These are phyloP conservation scores for Yarrowia sp. DNA, from an alignment of 805 yeast species.

Conservation along the genomic window DNA sequence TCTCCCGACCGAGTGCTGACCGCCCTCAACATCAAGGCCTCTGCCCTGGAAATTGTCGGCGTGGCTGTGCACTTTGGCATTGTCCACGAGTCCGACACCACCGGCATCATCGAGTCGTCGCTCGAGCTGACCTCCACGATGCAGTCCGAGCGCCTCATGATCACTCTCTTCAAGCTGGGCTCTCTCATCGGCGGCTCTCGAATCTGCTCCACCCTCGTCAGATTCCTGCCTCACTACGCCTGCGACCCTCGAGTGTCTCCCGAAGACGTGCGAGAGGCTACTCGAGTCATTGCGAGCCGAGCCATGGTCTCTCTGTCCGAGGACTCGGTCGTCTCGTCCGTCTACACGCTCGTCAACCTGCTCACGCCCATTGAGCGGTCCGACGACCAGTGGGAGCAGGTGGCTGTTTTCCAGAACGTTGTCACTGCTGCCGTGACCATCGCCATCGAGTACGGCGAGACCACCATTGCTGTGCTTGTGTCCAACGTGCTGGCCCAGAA, in stretches of 20 bases:
- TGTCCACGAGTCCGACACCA: slow-evolving; percentile 46
- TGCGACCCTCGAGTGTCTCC: slow-evolving; percentile 49
- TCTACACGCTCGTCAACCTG: slow-evolving; percentile 78
- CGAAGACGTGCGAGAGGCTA: slow-evolving; percentile 50
- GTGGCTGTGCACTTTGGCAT: slow-evolving; percentile 52
- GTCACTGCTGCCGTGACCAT: slow-evolving; percentile 66
- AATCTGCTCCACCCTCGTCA: slow-evolving; percentile 38
- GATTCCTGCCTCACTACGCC: slow-evolving; percentile 46
- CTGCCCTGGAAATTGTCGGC: slow-evolving; percentile 59
- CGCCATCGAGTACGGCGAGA: slow-evolving; percentile 63
- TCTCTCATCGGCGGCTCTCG: slow-evolving; percentile 48
- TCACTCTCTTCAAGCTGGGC: slow-evolving; percentile 54
- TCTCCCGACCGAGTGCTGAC: slow-evolving; percentile 48
- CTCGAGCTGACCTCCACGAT: slow-evolving; percentile 54
- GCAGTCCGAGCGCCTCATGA: slow-evolving; percentile 52
- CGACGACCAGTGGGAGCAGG: slow-evolving; percentile 29
- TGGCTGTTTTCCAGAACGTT: slow-evolving; percentile 56
- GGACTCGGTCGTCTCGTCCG: slow-evolving; percentile 77
- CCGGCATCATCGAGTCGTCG: slow-evolving; percentile 49
- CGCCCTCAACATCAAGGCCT: slow-evolving; percentile 55
- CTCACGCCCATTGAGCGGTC: slow-evolving; percentile 46
- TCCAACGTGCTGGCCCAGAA: slow-evolving; percentile 83
- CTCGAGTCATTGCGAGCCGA: slow-evolving; percentile 55
- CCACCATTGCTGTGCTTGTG: slow-evolving; percentile 70
- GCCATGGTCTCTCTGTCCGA: slow-evolving; percentile 70